Percentiles rank a stretch among this genome's conserved stretches.
These are phyloP conservation scores for Lycium barbarum DNA, from an alignment of 257 asterid genomes.

Conservation along the genomic window DNA sequence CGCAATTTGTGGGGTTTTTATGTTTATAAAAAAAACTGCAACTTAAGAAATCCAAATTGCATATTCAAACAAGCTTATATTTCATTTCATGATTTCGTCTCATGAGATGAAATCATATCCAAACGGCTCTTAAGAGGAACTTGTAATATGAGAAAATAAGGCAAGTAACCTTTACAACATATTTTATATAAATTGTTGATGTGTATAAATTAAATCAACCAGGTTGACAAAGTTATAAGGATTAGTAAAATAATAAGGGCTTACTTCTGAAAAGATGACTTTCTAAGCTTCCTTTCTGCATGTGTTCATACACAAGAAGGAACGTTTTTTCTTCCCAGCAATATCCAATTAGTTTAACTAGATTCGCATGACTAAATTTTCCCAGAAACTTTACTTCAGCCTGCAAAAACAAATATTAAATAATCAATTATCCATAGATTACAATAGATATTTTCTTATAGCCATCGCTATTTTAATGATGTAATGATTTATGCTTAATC, in stretches of 20 bases:
- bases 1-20: no score
- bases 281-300: conserved; percentile 88
- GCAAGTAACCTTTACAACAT: no score
- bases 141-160: no score
- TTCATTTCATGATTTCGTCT: no score
- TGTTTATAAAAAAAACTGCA: no score
- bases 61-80: no score
- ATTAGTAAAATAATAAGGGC: background rate
- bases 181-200: no score
- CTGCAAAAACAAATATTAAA: conserved; percentile 48
- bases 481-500: background rate
- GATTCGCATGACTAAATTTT: conserved; percentile 83
- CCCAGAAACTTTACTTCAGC: conserved; percentile 95
- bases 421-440: background rate
- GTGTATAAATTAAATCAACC: no score
- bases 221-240: no score
- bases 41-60: no score
- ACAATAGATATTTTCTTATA: background rate
- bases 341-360: conserved; percentile 80
- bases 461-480: background rate
- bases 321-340: conserved; percentile 89
- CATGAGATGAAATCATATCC: no score
- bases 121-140: no score
- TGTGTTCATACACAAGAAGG: conserved; percentile 78
- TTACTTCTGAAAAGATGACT: conserved; percentile 88